Evolutionary conservation across 2,329 filamentous ascomycete genomes (phyloP).

Genomic region (Lecanicillium sp.): DNA sequence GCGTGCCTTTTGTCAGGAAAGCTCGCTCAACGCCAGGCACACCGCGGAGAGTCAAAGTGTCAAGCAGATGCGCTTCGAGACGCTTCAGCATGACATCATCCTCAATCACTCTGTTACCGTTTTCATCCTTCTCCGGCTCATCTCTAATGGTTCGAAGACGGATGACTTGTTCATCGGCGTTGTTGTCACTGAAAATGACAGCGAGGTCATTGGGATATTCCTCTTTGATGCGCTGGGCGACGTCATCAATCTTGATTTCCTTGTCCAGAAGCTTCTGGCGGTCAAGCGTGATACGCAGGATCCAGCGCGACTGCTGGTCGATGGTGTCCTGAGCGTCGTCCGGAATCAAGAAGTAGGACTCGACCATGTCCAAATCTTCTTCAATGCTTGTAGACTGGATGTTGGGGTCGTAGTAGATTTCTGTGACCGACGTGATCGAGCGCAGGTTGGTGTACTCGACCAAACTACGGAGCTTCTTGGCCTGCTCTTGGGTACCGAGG

Average conservation of each 20-base stretch:
- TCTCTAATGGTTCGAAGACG: conserved; percentile 76
- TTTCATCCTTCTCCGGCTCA: conserved; percentile 67
- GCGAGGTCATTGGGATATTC: conserved; percentile 80
- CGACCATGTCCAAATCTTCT: conserved; percentile 87
- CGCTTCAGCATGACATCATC: conserved; percentile 92
- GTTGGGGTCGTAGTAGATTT: conserved; percentile 96
- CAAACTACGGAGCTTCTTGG: conserved; percentile 77
- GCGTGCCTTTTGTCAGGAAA: conserved; percentile 80
- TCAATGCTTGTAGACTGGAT: conserved; percentile 79
- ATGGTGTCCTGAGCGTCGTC: conserved; percentile 60
- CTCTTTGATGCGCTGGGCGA: conserved; percentile 82
- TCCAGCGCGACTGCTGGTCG: conserved; percentile 85
- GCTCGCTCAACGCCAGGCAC: conserved; percentile 83
- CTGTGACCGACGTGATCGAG: conserved; percentile 83
- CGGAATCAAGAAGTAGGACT: conserved; percentile 92
- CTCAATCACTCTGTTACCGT: conserved; percentile 55
- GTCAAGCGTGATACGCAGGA: conserved; percentile 87
- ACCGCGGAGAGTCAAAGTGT: conserved; percentile 85
- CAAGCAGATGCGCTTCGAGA: conserved; percentile 83
- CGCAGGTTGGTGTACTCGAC: conserved; percentile 94
- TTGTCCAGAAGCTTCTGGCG: conserved; percentile 94
- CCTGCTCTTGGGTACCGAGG: conserved; percentile 65
- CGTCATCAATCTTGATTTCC: conserved; percentile 83
- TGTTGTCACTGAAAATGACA: conserved; percentile 96
- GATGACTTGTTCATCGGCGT: conserved; percentile 90